These are phyloP conservation scores for Phialophora tarda DNA, from an alignment of 2,329 filamentous ascomycete species.

Conservation along the genomic window DNA sequence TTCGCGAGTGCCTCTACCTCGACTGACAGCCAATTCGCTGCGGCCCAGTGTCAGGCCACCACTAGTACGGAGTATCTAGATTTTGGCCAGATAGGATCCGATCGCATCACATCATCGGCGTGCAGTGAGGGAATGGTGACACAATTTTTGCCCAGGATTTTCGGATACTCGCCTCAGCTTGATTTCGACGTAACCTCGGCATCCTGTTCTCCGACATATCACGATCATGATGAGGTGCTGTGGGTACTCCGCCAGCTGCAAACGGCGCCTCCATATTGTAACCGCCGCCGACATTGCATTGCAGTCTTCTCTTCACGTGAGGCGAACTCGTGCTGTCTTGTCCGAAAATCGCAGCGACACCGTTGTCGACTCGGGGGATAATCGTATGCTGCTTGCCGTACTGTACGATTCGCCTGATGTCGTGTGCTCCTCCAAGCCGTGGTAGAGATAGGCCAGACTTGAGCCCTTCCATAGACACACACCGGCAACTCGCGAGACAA, in stretches of 20 bases:
- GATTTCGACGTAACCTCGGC: constrained; percentile 5
- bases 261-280: background rate
- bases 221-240: background rate
- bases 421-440: background rate
- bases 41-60: constrained; percentile 11
- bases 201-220: background rate
- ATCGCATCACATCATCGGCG: constrained; percentile 16
- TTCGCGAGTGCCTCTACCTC: background rate
- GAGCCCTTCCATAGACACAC: background rate
- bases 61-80: background rate
- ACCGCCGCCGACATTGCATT: too few relatives aligned
- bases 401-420: background rate
- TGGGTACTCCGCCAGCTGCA: background rate
- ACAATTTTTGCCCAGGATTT: background rate
- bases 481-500: background rate
- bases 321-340: constrained; percentile 1
- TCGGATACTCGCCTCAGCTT: background rate
- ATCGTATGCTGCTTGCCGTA: background rate
- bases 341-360: constrained; percentile 2
- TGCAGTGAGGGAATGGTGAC: background rate
- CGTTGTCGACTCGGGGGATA: background rate
- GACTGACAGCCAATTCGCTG: background rate
- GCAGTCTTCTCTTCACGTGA: background rate
- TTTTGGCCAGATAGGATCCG: background rate
- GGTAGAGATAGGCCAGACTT: constrained; percentile 4